phyloP scores from a whole-genome alignment of 352 stramenopile genomes.

The Globisporangium irregulare region DNA sequence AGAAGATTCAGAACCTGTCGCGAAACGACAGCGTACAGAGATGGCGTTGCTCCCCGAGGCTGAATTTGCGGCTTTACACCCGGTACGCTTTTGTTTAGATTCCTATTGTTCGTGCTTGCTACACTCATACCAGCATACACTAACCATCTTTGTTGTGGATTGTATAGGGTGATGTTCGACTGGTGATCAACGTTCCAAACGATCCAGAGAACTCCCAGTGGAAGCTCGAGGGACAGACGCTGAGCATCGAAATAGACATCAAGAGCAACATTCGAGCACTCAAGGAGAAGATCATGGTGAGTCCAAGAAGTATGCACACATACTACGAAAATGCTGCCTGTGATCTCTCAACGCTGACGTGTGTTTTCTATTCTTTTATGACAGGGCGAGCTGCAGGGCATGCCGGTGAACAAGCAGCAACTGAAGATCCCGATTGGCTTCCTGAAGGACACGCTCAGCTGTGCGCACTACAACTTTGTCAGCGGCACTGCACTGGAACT shows the following conservation, averaged over 20 bases:
- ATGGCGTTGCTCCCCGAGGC: conserved; percentile 65
- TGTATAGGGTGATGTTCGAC: conserved; percentile 53
- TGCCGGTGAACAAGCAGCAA: conserved; percentile 96
- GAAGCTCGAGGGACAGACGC: conserved; percentile 92
- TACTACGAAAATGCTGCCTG: neutral
- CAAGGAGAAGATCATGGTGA: conserved; percentile 89
- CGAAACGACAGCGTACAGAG: conserved; percentile 75
- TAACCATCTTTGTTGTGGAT: conserved; percentile 14
- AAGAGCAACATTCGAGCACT: conserved; percentile 88
- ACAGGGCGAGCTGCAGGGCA: conserved; percentile 78
- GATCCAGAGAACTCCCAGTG: conserved; percentile 89
- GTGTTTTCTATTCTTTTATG: neutral
- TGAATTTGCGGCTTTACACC: conserved; percentile 74
- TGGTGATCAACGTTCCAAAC: conserved; percentile 81
- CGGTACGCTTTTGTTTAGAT: conserved; percentile 34
- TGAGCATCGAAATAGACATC: conserved; percentile 88
- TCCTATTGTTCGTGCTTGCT: neutral
- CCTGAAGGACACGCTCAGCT: conserved; percentile 87
- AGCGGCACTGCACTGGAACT: conserved; percentile 69
- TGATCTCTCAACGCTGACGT: neutral
- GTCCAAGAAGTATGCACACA: neutral
- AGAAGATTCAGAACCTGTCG: conserved; percentile 43
- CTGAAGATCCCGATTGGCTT: conserved; percentile 91
- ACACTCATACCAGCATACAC: neutral
- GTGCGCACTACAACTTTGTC: conserved; percentile 86